Evolutionary conservation across 106 monocot genomes (phyloP), one percentile per base, ranked within the genome.

Genomic region (Acorus gramineus): DNA sequence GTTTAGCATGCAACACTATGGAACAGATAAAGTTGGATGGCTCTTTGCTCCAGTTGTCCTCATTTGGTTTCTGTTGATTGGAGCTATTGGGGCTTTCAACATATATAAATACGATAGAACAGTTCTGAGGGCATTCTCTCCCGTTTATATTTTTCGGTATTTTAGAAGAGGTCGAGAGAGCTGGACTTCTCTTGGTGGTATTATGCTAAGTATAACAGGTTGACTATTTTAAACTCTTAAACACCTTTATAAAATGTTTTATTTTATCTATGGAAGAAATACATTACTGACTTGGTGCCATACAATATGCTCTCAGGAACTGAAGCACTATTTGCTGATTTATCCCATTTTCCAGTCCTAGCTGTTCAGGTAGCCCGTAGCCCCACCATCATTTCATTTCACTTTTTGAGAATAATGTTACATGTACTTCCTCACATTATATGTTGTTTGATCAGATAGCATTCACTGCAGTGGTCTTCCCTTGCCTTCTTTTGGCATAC

Each of bases 201-300:
- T 96, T 61, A 69, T 96, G 87, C 95, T 96, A 47, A 82, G 93
- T 61, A 88, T 93, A 53, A 93, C 93, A 66, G 88, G 93, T 83
- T 6, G 62, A 69, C 4, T 61, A 46, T 12, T 47, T 11, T 71
- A 53, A 46, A 10, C 42, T 71, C 28, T 28, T 1, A 28, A 28
- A 28, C 28, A 28, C 28, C 28, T 28, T 28, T 28, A 28, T 28
- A 28, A 28, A 28, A 28, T 0, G 0, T 28, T 28, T 28, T 1
- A 28, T 28, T 28, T 28, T 28, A 28, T 28, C 1, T 28, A 28
- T 1, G 28, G 28, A 28, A 28, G 28, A 28, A 28, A 28, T 28
- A 28, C 28, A 28, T 28, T 28, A 28, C 28, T 28, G 28, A 28
- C 28, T 28, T 28, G 28, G 28, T 28, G 28, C 28, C 28, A 28